Conservation (phyloP, 176 grass and related monocot species). For the Saccharum spontaneum region DNA sequence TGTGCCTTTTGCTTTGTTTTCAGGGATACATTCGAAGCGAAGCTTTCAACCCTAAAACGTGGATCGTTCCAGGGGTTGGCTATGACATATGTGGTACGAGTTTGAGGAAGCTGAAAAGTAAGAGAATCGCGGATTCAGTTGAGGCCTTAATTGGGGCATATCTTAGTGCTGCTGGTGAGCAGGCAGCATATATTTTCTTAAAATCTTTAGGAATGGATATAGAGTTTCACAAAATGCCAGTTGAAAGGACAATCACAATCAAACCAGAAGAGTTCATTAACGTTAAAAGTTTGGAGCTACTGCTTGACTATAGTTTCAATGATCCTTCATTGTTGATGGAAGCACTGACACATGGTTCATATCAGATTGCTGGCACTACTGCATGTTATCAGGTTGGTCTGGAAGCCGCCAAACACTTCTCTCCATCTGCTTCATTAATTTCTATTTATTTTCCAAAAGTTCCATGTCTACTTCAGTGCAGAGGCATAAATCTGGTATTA, state of each 20-base stretch:
- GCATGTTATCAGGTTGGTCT: conserved; percentile 64
- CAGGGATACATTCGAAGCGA: conserved; percentile 66
- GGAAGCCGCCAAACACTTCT: background rate
- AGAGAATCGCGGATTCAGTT: conserved; percentile 66
- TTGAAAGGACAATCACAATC: conserved; percentile 18
- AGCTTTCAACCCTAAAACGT: conserved; percentile 54
- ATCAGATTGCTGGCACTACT: conserved; percentile 50
- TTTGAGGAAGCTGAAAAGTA: conserved; percentile 55
- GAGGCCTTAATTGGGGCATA: conserved; percentile 72
- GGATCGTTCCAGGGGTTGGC: conserved; percentile 58
- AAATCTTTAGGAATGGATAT: conserved; percentile 64
- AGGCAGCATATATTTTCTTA: conserved; percentile 59
- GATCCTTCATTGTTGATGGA: conserved; percentile 63
- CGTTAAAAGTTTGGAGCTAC: conserved; percentile 27
- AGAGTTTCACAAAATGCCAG: conserved; percentile 40
- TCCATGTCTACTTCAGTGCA: background rate
- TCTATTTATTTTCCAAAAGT: background rate
- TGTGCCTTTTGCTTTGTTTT: background rate
- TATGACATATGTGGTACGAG: conserved; percentile 25
- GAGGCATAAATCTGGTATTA: background rate
- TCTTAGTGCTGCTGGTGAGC: conserved; percentile 57
- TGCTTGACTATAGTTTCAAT: conserved; percentile 54
- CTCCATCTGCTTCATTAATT: background rate
- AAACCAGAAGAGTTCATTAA: conserved; percentile 43
- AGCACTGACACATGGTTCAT: conserved; percentile 78